phyloP scores from a whole-genome alignment of 2,329 filamentous ascomycete species.

The Claviceps monticola region DNA sequence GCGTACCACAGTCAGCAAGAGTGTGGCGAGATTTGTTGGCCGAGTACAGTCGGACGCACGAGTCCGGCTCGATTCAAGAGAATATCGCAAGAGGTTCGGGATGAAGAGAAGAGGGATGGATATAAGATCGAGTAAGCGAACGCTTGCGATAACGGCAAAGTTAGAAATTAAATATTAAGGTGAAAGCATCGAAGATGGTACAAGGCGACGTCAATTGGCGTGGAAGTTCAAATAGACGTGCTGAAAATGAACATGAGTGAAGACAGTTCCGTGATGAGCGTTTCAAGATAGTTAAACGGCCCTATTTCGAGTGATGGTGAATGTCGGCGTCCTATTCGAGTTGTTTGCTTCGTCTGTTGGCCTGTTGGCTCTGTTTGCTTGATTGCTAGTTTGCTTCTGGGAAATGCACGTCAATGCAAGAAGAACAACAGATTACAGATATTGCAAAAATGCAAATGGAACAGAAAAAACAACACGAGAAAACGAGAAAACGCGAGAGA shows the following conservation, averaged over 20 bases:
- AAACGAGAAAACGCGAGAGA: not conserved
- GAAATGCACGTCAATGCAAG: slow-evolving; percentile 2
- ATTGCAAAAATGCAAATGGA: not conserved
- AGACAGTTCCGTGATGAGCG: slow-evolving; percentile 2
- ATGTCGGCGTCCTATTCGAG: not conserved
- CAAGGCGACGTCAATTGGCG: not conserved
- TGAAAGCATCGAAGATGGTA: slow-evolving; percentile 5
- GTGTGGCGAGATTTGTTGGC: not conserved
- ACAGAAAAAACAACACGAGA: not conserved
- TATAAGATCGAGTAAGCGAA: not conserved
- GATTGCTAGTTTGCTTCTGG: not conserved
- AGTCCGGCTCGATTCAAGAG: not conserved
- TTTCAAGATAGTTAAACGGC: not conserved
- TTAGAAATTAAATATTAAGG: slow-evolving; percentile 8
- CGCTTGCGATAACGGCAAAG: slow-evolving; percentile 1
- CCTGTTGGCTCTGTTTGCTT: not conserved
- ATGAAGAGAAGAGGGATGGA: not conserved
- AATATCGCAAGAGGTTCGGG: not conserved
- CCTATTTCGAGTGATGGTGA: not conserved
- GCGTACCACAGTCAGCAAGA: not conserved
- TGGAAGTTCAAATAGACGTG: slow-evolving; percentile 2
- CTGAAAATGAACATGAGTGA: slow-evolving; percentile 5
- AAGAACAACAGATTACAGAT: not conserved
- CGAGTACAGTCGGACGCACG: not conserved
- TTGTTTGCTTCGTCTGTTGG: not conserved